phyloP scores from a whole-genome alignment of 371 early-diverging fungal genomes.

The Gilbertella persicaria region DNA sequence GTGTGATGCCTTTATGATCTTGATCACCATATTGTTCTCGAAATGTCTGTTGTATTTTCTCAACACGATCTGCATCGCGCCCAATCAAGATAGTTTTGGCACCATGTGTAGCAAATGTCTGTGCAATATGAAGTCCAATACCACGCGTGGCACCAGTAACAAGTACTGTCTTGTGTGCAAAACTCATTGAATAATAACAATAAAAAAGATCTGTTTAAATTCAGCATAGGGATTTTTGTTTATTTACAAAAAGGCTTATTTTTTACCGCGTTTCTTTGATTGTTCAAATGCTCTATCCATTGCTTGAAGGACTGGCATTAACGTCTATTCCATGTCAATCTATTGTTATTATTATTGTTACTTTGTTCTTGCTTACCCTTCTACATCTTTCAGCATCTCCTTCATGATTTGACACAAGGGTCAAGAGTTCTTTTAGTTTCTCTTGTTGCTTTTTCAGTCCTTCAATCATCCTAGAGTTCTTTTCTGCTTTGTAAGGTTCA shows the following conservation, averaged over 20 bases:
- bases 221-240: no score
- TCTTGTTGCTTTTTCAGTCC: conserved; percentile 51
- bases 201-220: no score
- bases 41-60: conserved; percentile 32
- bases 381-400: conserved; percentile 39
- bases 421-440: conserved; percentile 48
- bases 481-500: conserved; percentile 51
- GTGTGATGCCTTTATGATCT: conserved; percentile 42
- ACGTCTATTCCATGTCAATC: no score
- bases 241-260: no score
- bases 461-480: conserved; percentile 58
- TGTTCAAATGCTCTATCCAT: conserved; percentile 55
- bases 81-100: conserved; percentile 61
- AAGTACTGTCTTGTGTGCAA: conserved; percentile 51
- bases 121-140: conserved; percentile 69
- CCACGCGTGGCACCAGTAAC: conserved; percentile 80
- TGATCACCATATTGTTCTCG: conserved; percentile 14
- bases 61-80: conserved; percentile 49
- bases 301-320: conserved; percentile 48
- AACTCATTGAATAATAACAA: conserved; percentile 22
- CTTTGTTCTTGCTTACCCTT: conserved; percentile 43
- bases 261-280: conserved; percentile 55
- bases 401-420: conserved; percentile 29
- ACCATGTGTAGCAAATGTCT: conserved; percentile 61
- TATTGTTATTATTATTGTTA: no score